Percentiles rank a stretch among this genome's conserved stretches.
These are phyloP conservation scores for Trapa bicornis DNA, from an alignment of 345 rosid species.

Conservation along the genomic window DNA sequence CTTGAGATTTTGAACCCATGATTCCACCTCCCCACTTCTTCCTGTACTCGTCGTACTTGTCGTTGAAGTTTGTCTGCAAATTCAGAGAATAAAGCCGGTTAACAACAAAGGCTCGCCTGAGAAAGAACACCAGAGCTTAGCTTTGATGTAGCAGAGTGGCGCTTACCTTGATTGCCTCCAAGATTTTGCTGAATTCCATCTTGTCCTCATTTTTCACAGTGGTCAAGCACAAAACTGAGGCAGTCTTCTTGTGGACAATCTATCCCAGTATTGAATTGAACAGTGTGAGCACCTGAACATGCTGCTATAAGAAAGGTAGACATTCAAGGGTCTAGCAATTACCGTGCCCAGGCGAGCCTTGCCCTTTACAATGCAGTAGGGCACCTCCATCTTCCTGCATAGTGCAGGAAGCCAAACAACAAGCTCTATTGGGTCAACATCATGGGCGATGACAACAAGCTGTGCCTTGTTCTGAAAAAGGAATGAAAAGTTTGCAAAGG, in stretches of 20 bases:
- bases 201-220: slow-evolving; percentile 69
- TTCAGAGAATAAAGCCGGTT: not conserved
- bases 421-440: slow-evolving; percentile 47
- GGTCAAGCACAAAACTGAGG: slow-evolving; percentile 59
- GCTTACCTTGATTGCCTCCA: slow-evolving; percentile 67
- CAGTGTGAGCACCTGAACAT: not conserved
- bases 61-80: slow-evolving; percentile 54
- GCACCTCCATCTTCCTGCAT: slow-evolving; percentile 52
- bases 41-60: slow-evolving; percentile 57
- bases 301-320: not conserved
- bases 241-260: slow-evolving; percentile 75
- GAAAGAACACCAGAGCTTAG: too few species aligned
- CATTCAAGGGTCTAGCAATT: not conserved
- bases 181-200: slow-evolving; percentile 56
- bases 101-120: not conserved
- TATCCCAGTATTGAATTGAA: slow-evolving; percentile 4
- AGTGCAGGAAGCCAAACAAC: slow-evolving; percentile 53
- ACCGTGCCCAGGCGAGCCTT: slow-evolving; percentile 45
- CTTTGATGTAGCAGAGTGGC: not conserved
- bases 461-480: slow-evolving; percentile 58
- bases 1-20: slow-evolving; percentile 81
- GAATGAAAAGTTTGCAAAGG: not conserved
- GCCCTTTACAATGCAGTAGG: slow-evolving; percentile 47
- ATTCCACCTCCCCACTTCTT: slow-evolving; percentile 87
- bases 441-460: slow-evolving; percentile 45